phyloP scores from a whole-genome alignment of 148 eudicot genomes.

The Vaccinium myrtillus region DNA sequence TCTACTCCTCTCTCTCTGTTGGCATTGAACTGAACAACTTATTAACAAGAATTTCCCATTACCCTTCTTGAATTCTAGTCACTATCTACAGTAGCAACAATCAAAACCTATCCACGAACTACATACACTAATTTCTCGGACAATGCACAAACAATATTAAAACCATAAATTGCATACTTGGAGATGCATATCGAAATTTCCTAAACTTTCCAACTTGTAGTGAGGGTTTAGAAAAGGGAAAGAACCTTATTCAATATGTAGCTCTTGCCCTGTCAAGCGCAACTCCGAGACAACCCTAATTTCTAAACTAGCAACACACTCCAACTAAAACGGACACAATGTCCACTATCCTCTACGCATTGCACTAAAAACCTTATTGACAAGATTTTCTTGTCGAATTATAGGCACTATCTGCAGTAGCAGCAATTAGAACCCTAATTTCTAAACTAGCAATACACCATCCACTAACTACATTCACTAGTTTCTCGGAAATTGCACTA shows the following conservation, averaged over 20 bases:
- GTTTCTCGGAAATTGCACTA: background rate
- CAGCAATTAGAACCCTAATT: too few relatives aligned
- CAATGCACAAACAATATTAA: background rate
- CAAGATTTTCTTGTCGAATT: background rate
- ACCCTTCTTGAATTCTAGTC: too few relatives aligned
- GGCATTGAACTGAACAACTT: background rate
- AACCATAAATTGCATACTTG: slow-evolving; percentile 7
- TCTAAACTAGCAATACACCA: background rate
- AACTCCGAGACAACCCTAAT: slow-evolving; percentile 69
- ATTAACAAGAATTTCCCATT: too few relatives aligned
- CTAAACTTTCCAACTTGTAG: background rate
- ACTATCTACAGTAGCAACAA: background rate
- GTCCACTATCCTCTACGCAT: background rate
- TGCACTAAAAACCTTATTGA: background rate
- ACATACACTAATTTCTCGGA: background rate
- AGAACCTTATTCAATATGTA: slow-evolving; percentile 79
- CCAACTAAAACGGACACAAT: background rate
- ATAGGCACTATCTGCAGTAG: too few relatives aligned
- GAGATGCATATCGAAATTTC: background rate
- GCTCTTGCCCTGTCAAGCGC: slow-evolving; percentile 97
- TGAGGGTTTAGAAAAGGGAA: too few relatives aligned
- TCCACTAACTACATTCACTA: background rate
- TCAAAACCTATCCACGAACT: background rate
- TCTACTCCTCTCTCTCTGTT: background rate
- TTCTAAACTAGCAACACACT: background rate